Base-by-base conservation (phyloP, 2,329 filamentous ascomycete species). In the Fusarium mexicanum region DNA sequence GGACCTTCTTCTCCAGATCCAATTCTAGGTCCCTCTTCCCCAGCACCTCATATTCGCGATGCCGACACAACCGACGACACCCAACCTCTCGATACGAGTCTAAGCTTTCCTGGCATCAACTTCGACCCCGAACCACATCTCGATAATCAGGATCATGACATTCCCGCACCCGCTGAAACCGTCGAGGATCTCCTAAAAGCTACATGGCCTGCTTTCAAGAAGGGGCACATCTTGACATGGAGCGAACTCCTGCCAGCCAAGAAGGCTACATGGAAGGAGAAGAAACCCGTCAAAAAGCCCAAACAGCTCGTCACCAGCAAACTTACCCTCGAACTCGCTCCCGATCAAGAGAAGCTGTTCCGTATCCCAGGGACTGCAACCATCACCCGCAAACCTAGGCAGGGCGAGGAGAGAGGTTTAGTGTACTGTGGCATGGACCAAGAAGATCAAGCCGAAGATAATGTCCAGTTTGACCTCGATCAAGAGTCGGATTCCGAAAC, bases 271-370 rank as follows among this genome's bases (percentile, higher is more conserved):
- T 96, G 93, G 82, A 88, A 93, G 71, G 92, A 93, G 64, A 96
- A 98, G 82, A 90, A 91, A 44, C 94, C 95, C 0, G 74, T 87
- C 3, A 97, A 95, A 82, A 91, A 91, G 46, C 94, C 95, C 2
- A 96, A 95, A 82, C 87, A 94, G 22, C 87, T 98, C 8, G 89
- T 95, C 10, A 94, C 95, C 1, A 95, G 93, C 26, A 99, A 99
- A 82, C 88, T 98, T 64, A 95, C 91, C 70, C 87, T 99, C 20
- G 96, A 99, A 70, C 86, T 98, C 40, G 93, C 94, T 6, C 88
- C 90, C 53, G 96, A 98, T 77, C 93, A 97, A 75, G 94, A 97
- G 81, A 94, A 95, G 76, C 87, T 89, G 33, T 99, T 98, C 81
- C 91, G 91, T 64, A 90, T 96, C n/a, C 87, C 90, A 1, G 91